Conservation (phyloP, 768 basidiomycete genomes). For the Pleurotus ostreatus region DNA sequence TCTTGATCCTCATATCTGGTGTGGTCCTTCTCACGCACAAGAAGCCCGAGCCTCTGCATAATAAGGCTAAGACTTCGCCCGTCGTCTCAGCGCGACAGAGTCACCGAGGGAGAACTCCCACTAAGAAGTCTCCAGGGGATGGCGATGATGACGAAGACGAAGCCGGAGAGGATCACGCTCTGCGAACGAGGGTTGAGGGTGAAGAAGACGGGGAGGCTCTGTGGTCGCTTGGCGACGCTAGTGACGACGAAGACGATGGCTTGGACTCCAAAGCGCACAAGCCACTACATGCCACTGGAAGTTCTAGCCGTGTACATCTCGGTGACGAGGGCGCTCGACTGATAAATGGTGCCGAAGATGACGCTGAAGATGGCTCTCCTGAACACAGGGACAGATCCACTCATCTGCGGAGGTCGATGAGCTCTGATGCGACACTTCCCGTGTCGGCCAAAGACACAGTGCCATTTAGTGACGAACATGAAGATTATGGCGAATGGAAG, state of each 20-base stretch:
- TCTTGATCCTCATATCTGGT: constrained; percentile 81
- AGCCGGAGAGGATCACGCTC: constrained; percentile 28
- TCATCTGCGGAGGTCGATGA: constrained; percentile 4
- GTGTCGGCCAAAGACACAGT: constrained; percentile 4
- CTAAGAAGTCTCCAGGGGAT: constrained; percentile 6
- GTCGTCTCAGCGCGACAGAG: constrained; percentile 24
- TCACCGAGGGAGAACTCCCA: constrained; percentile 11
- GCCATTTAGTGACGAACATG: constrained; percentile 11
- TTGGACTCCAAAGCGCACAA: constrained; percentile 38
- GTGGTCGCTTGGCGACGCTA: constrained; percentile 74
- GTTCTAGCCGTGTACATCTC: constrained; percentile 12
- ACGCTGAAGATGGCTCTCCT: constrained; percentile 23
- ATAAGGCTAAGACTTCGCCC: constrained; percentile 26
- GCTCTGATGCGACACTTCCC: constrained; percentile 7
- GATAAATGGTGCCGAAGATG: constrained; percentile 32
- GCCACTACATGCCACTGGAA: constrained; percentile 18
- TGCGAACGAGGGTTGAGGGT: constrained; percentile 35
- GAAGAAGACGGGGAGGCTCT: constrained; percentile 35
- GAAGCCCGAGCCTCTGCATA: constrained; percentile 61
- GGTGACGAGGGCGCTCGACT: constrained; percentile 41
- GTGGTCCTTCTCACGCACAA: constrained; percentile 94
- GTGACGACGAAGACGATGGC: constrained; percentile 59
- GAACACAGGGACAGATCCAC: not conserved
- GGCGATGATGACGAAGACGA: constrained; percentile 18
- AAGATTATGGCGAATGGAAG: constrained; percentile 10